Conservation (phyloP, 345 rosid genomes). For the Populus davidiana region DNA sequence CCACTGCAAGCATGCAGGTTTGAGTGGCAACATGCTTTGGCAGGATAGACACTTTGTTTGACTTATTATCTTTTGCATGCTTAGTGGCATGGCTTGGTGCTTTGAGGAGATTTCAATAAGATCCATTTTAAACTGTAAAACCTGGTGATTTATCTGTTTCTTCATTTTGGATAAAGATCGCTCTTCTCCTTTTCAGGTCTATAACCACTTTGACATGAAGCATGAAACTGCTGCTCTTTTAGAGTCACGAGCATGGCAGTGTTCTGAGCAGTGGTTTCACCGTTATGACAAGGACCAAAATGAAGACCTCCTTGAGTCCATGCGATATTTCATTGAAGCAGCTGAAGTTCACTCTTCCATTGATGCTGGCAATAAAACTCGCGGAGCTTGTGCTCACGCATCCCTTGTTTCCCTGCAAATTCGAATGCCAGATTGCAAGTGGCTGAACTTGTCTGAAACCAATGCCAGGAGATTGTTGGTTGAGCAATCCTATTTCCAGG, state of each 20-base stretch:
- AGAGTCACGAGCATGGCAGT: slow-evolving; percentile 76
- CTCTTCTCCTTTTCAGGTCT: slow-evolving; percentile 56
- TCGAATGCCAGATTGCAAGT: slow-evolving; percentile 88
- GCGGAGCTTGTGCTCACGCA: slow-evolving; percentile 82
- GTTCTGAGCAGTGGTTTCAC: slow-evolving; percentile 72
- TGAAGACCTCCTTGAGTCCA: slow-evolving; percentile 88
- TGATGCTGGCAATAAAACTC: slow-evolving; percentile 94
- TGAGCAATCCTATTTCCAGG: slow-evolving; percentile 89
- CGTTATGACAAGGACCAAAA: slow-evolving; percentile 80
- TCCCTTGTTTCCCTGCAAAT: slow-evolving; percentile 95
- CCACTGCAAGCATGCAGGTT: slow-evolving; percentile 3
- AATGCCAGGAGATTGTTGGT: slow-evolving; percentile 84
- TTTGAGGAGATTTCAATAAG: background rate
- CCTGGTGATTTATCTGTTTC: background rate
- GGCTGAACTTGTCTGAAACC: slow-evolving; percentile 83
- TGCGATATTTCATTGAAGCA: slow-evolving; percentile 92
- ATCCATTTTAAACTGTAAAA: background rate
- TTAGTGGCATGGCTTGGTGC: background rate
- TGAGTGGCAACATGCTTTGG: background rate
- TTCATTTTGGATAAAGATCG: background rate
- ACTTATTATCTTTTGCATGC: background rate
- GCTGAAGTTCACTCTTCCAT: slow-evolving; percentile 90
- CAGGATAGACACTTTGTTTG: background rate
- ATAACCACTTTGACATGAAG: slow-evolving; percentile 93
- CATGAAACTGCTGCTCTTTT: slow-evolving; percentile 88